Conservation (phyloP, 2,329 filamentous ascomycete genomes). For the Capronia americana region DNA sequence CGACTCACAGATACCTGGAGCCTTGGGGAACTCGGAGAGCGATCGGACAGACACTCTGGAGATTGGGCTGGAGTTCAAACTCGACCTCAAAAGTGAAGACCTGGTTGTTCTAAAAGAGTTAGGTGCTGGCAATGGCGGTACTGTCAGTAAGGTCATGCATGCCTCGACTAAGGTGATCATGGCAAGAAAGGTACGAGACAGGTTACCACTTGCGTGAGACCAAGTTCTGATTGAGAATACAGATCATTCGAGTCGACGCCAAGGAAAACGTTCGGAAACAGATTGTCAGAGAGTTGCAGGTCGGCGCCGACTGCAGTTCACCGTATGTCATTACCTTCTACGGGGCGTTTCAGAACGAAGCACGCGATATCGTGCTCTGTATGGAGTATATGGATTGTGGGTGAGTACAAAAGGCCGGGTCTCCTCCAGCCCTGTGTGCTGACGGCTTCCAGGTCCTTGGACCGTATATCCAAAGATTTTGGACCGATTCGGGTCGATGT, state of each 20-base stretch:
- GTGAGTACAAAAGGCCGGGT: slow-evolving; percentile 63
- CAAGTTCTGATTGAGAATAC: slow-evolving; percentile 38
- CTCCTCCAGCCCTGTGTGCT: neutral
- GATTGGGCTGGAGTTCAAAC: slow-evolving; percentile 95
- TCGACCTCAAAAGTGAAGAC: slow-evolving; percentile 90
- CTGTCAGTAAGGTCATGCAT: slow-evolving; percentile 97
- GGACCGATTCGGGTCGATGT: slow-evolving; percentile 95
- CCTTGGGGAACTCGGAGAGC: slow-evolving; percentile 63
- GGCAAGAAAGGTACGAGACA: slow-evolving; percentile 83
- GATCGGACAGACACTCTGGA: slow-evolving; percentile 76
- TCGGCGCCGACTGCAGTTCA: slow-evolving; percentile 97
- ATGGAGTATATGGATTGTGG: slow-evolving; percentile 99
- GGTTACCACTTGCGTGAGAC: neutral
- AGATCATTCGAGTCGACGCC: slow-evolving; percentile 98
- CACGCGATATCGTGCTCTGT: slow-evolving; percentile 98
- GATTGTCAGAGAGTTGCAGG: slow-evolving; percentile 95
- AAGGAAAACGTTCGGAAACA: slow-evolving; percentile 97
- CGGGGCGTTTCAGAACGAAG: slow-evolving; percentile 94
- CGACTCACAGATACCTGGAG: slow-evolving; percentile 67
- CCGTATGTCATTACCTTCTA: slow-evolving; percentile 98
- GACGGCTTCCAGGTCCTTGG: slow-evolving; percentile 71
- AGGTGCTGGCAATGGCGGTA: slow-evolving; percentile 94
- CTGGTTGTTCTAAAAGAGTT: slow-evolving; percentile 92
- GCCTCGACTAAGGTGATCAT: slow-evolving; percentile 93
- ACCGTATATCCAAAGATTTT: slow-evolving; percentile 92